Evolutionary conservation across 2,329 filamentous ascomycete species (phyloP), one percentile per base, ranked within the genome.

Genomic region (Lachnum nothofagi): DNA sequence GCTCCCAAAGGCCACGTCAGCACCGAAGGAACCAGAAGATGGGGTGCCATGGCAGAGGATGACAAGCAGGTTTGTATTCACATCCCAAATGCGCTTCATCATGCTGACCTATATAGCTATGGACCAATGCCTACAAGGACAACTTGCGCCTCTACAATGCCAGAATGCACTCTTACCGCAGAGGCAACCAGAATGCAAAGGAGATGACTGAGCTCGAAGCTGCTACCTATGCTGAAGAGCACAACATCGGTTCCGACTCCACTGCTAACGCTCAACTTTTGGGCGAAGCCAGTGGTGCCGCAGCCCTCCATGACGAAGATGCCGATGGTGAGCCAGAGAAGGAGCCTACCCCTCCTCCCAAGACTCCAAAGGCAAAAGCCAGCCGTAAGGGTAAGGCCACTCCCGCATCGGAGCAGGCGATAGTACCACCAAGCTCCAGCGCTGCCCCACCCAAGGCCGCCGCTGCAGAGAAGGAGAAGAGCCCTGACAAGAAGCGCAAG

Each of bases 1-100:
- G 82, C 84, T 6, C 85, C 86, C 67, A 91, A 91, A 66, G 89
- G 89, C 63, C 88, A 91, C 49, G 87, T 97, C 42, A 86, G 90
- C 65, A 82, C 88, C 52, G 90, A 95, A 70, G 88, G 90, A 34
- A 91, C 89, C 64, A 82, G 83, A 61, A 81, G 91, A 62, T 96
- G 91, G 91, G 79, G 83, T 53, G 78, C 80, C 56, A 89, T 96
- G 84, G 73, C 74, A 5, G 77, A 83, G 2, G 70, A 73, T 8
- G 85, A 94, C 72, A 94, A 94, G 72, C 71, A 71, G 54, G 73
- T 74, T 58, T 60, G 71, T 56, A 8, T 33, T 25, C n/a, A 17
- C 4, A n/a, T 27, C 25, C 29, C 8, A 9, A 12, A 22, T 46
- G 16, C n/a, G 12, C 12, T 5, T 17, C 19, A 20, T 9, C 35